Conservation (phyloP, 306 rosid species). For the Alnus glutinosa region DNA sequence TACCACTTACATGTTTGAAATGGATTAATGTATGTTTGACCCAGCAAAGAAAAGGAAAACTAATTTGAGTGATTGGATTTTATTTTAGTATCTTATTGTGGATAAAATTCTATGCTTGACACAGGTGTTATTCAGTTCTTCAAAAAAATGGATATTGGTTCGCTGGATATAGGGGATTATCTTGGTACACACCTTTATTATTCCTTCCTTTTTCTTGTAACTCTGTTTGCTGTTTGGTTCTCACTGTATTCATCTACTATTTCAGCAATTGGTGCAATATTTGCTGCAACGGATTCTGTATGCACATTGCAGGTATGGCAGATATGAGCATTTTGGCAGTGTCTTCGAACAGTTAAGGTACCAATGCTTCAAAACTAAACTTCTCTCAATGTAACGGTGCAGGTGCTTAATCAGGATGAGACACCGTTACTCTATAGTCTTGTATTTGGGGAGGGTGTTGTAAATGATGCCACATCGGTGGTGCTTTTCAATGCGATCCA, state of each 20-base stretch:
- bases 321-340: conserved; percentile 7
- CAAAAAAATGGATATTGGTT: conserved; percentile 66
- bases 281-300: conserved; percentile 98
- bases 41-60: neutral
- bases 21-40: neutral
- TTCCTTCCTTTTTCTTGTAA: conserved; percentile 11
- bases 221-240: conserved; percentile 21
- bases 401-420: conserved; percentile 95
- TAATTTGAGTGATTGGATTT: conserved; percentile 4
- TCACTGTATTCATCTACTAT: conserved; percentile 18
- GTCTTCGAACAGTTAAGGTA: conserved; percentile 25
- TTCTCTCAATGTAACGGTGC: conserved; percentile 38
- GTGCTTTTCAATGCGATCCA: conserved; percentile 97
- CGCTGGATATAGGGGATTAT: conserved; percentile 70
- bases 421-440: conserved; percentile 97
- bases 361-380: conserved; percentile 21
- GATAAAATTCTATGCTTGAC: conserved; percentile 41
- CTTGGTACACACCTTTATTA: conserved; percentile 51
- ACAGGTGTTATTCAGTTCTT: conserved; percentile 73
- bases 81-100: conserved; percentile 12
- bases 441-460: conserved; percentile 98
- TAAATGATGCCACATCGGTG: conserved; percentile 95
- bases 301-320: conserved; percentile 93
- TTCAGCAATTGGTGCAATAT: conserved; percentile 95
- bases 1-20: neutral